Base-by-base conservation (phyloP, 1,284 basidiomycete genomes). In the Cryptococcus sp. region DNA sequence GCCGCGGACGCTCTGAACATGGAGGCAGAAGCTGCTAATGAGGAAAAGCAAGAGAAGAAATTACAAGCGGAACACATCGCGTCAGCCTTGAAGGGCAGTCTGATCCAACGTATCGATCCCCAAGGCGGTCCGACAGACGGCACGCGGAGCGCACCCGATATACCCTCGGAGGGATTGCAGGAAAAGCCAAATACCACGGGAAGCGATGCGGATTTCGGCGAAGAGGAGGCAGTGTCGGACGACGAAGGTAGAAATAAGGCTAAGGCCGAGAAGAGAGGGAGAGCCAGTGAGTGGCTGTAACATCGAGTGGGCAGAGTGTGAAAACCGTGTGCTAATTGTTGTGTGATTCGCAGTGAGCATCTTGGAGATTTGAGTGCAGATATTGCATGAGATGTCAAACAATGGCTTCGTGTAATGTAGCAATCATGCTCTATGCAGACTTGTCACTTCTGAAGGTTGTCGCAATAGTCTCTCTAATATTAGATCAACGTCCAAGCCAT, bases 11-110 rank as follows among this genome's bases (percentile, higher is more conserved):
- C 72, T 11, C 51, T 67, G 52, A 70, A 77, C 54, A 77, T 78
- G 70, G 72, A 77, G 64, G 55, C 61, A 20, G 73, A 73, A 52
- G 77, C 77, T 3, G 65, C 63, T 43, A 74, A 70, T 22, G 76
- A 79, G 59, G 74, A 78, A 57, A 68, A 59, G 4, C 70, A 63
- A 50, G 75, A 74, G 48, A 74, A 62, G 57, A 52, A 58, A 58
- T 47, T 54, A 59, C 13, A 48, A 29, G 47, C 51, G 4, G 45
- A 44, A 5, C 38, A 46, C 19, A 25, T 57, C 41, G 55, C 55
- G 8, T 26, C 22, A 11, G 37, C 43, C 6, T 17, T 57, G 20
- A 54, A 57, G 22, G 59, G 59, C 10, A 54, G 50, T 23, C 37
- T 54, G 11, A 38, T 61, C 49, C 57, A 39, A 41, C 46, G 52